Base-by-base conservation (phyloP, 2,329 filamentous ascomycete genomes). In the Colletotrichum euphorbiae region DNA sequence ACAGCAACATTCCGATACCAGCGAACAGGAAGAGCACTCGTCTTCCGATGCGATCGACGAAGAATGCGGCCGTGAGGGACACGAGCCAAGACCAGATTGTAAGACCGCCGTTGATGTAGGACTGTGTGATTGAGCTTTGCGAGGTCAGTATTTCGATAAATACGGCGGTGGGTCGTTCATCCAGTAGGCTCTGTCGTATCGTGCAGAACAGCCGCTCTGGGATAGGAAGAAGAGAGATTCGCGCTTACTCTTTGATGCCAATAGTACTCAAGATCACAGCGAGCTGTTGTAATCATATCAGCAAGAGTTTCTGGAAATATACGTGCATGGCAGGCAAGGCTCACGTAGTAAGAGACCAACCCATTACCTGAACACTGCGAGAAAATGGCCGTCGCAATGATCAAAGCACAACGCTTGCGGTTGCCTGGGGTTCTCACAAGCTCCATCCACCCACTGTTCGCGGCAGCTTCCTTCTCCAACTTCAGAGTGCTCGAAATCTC, bases 401-500 rank as follows among this genome's bases (percentile, higher is more conserved):
- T 62, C 12, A 68, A 31, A 13, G 52, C 52, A 12, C 65, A 68
- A 5, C 65, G 65, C 45, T 74, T 73, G 12, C 75, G 72, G 69
- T 77, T 77, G 9, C 71, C 75, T 0, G 73, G 73, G 4, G 74
- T 73, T 2, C 80, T 72, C 36, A 84, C 71, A 50, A 81, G 69
- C 36, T 83, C 75, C 58, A 79, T 75, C 62, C 77, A 80, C 1
- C 66, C 67, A 17, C 71, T 75, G 51, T 76, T 79, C 61, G 77
- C 73, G 59, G 75, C 75, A 43, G 64, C 67, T 33, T 77, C 73
- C 66, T 77, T 77, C 69, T 85, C 84, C 24, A 83, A 68, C 50
- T 75, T 74, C 28, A 85, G 76, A 5, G 82, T 84, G 65, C 82
- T 79, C 7, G 62, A 55, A 50, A 73, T 72, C 67, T 73, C 71